Conservation (phyloP, 2,329 filamentous ascomycete genomes). For the Apiospora pterosperma region DNA sequence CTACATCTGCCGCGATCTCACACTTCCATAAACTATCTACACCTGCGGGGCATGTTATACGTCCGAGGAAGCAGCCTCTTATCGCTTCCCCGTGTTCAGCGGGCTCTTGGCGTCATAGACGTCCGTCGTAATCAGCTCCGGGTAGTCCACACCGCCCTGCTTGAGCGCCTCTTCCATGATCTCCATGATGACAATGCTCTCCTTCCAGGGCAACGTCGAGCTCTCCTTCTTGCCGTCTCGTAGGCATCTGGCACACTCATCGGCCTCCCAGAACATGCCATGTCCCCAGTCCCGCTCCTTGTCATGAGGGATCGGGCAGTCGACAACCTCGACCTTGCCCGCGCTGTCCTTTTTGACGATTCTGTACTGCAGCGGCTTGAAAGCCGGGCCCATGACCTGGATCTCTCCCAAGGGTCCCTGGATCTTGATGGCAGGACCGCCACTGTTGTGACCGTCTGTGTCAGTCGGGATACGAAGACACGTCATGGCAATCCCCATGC, state of each 20-base stretch:
- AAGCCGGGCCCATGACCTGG: conserved; percentile 71
- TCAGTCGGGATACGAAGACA: conserved; percentile 60
- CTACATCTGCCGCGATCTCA: background rate
- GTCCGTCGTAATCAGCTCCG: conserved; percentile 53
- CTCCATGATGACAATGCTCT: conserved; percentile 85
- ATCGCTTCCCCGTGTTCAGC: conserved; percentile 50
- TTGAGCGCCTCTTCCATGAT: conserved; percentile 54
- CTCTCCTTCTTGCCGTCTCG: conserved; percentile 77
- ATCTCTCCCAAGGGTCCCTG: conserved; percentile 81
- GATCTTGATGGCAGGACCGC: conserved; percentile 69
- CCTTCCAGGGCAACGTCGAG: conserved; percentile 63
- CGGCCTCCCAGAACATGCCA: conserved; percentile 88
- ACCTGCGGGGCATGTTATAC: background rate
- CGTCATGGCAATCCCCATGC: conserved; percentile 71
- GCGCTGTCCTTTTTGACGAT: conserved; percentile 54
- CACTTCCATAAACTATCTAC: background rate
- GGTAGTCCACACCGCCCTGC: conserved; percentile 52
- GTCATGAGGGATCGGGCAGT: conserved; percentile 52
- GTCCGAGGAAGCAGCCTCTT: background rate
- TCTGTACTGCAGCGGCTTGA: conserved; percentile 62
- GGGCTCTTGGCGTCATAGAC: conserved; percentile 58
- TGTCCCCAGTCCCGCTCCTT: conserved; percentile 56
- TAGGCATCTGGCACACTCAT: conserved; percentile 72
- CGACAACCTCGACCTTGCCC: conserved; percentile 46
- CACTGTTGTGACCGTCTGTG: conserved; percentile 56